These are phyloP conservation scores for Verticillium tricorpus DNA, from an alignment of 2,329 filamentous ascomycete species.

Conservation along the genomic window DNA sequence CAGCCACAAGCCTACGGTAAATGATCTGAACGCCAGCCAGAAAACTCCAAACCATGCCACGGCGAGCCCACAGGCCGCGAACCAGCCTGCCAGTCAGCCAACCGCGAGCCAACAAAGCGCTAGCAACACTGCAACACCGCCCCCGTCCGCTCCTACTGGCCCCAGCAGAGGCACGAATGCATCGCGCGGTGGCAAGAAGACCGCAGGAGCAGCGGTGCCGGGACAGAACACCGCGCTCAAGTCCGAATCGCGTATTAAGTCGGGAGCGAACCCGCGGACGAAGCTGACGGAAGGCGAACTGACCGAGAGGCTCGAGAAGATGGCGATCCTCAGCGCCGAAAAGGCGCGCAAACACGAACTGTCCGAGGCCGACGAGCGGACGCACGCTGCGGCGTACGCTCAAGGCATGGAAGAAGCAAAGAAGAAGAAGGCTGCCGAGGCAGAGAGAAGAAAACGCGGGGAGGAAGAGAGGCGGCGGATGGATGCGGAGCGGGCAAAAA, in stretches of 20 bases:
- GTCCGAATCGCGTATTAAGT: constrained; percentile 40
- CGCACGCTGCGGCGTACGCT: constrained; percentile 50
- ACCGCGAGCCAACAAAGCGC: not conserved
- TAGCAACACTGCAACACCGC: not conserved
- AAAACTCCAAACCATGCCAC: not conserved
- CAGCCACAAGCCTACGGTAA: constrained; percentile 4
- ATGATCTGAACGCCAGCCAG: constrained; percentile 2
- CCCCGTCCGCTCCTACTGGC: not conserved
- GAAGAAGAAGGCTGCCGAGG: constrained; percentile 46
- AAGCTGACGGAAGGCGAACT: constrained; percentile 58
- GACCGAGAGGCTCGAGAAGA: constrained; percentile 55
- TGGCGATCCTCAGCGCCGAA: constrained; percentile 54
- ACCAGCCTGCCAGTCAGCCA: not conserved
- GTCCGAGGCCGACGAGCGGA: constrained; percentile 51
- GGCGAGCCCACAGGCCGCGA: not conserved
- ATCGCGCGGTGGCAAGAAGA: constrained; percentile 6
- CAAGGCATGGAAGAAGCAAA: constrained; percentile 52
- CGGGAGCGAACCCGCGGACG: constrained; percentile 54
- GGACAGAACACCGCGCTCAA: constrained; percentile 26
- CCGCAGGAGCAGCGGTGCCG: constrained; percentile 7
- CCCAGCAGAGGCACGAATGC: constrained; percentile 7
- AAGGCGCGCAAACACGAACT: constrained; percentile 56
- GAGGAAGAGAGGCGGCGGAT: constrained; percentile 48
- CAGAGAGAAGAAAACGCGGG: constrained; percentile 43
- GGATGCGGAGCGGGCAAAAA: constrained; percentile 56